These are phyloP conservation scores for Carex arenaria DNA, from an alignment of 202 grass and related monocot genomes.

Conservation along the genomic window DNA sequence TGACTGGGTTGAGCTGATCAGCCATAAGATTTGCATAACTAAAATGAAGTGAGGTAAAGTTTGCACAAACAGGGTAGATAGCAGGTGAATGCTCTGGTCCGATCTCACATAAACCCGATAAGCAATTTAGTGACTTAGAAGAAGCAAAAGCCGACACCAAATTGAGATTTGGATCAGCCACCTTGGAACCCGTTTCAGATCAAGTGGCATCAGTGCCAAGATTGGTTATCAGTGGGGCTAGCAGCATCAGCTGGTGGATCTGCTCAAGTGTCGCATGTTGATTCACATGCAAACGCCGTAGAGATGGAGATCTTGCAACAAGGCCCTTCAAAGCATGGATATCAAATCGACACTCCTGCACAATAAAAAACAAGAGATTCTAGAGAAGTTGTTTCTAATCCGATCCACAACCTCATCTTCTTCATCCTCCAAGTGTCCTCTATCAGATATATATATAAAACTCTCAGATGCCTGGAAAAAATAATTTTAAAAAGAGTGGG, in stretches of 20 bases:
- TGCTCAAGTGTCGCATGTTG: constrained; percentile 28
- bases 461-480: constrained; percentile 22
- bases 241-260: constrained; percentile 17
- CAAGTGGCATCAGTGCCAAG: constrained; percentile 29
- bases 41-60: constrained; percentile 35
- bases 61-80: constrained; percentile 32
- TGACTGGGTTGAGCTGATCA: constrained; percentile 18
- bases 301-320: constrained; percentile 21
- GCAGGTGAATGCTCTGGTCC: constrained; percentile 19
- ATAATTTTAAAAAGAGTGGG: too few species aligned
- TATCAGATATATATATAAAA: constrained; percentile 40
- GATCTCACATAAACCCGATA: constrained; percentile 23
- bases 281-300: constrained; percentile 28
- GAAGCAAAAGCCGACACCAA: constrained; percentile 14
- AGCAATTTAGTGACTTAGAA: constrained; percentile 16
- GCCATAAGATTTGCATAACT: constrained; percentile 20
- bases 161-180: not conserved
- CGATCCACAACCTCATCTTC: constrained; percentile 24
- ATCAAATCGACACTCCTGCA: constrained; percentile 10
- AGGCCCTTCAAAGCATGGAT: constrained; percentile 32
- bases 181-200: not conserved
- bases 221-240: constrained; percentile 28
- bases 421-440: constrained; percentile 31
- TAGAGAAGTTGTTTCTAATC: constrained; percentile 22
- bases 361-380: constrained; percentile 32